Conservation (phyloP, 1,284 basidiomycete genomes). For the Gyrodon tennesseensis region DNA sequence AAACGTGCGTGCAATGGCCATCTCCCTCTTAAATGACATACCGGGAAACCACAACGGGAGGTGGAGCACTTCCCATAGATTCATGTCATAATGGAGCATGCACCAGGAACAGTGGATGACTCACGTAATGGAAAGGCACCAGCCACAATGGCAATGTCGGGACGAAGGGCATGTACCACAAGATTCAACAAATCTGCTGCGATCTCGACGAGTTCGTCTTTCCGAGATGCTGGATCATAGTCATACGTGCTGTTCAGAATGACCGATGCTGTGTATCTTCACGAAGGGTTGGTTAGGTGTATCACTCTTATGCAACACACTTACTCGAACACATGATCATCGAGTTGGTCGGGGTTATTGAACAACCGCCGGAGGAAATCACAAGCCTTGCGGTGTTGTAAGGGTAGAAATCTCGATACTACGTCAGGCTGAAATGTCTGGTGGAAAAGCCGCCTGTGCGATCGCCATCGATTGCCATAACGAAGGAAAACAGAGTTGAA, state of each 20-base stretch:
- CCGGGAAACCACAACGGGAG: conserved; percentile 36
- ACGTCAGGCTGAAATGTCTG: conserved; percentile 18
- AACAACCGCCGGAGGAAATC: conserved; percentile 26
- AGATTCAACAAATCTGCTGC: too few relatives aligned
- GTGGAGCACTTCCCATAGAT: conserved; percentile 3
- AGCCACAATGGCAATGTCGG: too few relatives aligned
- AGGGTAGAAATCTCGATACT: conserved; percentile 14
- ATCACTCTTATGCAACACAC: background rate
- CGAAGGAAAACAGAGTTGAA: conserved; percentile 9
- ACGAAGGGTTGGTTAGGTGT: background rate
- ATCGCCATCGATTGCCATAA: conserved; percentile 25
- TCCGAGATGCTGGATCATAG: too few relatives aligned
- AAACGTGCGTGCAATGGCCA: conserved; percentile 1
- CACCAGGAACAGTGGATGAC: too few relatives aligned
- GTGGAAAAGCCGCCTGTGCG: too few relatives aligned
- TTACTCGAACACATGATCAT: conserved; percentile 21
- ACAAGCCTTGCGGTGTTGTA: conserved; percentile 26
- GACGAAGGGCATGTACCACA: too few relatives aligned
- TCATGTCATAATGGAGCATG: background rate
- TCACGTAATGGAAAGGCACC: too few relatives aligned
- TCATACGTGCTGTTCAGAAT: too few relatives aligned
- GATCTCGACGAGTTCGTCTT: conserved; percentile 13
- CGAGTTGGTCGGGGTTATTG: conserved; percentile 5
- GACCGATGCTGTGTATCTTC: conserved; percentile 24
- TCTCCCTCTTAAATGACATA: conserved; percentile 30